Percentiles rank a stretch among this genome's conserved stretches.
Evolutionary conservation across 257 asterid genomes (phyloP).

Genomic region (Perilla frutescens): DNA sequence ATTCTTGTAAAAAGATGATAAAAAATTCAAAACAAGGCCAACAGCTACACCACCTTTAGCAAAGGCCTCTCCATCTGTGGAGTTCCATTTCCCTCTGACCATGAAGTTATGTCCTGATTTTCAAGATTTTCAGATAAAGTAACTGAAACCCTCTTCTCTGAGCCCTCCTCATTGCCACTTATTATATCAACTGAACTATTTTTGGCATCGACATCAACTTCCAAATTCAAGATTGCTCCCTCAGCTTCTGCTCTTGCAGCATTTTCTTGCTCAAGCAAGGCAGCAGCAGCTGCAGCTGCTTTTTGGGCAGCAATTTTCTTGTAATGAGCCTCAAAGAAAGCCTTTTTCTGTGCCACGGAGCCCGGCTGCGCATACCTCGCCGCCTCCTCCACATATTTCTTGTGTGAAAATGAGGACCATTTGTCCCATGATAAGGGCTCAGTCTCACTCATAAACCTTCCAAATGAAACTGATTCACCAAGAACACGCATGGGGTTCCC

Average conservation of each 20-base stretch:
- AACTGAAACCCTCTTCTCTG: conserved; percentile 35
- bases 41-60: conserved; percentile 54
- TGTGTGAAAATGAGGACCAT: conserved; percentile 86
- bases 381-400: conserved; percentile 88
- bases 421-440: conserved; percentile 84
- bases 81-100: conserved; percentile 62
- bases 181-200: neutral
- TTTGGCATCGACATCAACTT: conserved; percentile 23
- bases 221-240: conserved; percentile 21
- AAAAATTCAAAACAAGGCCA: neutral
- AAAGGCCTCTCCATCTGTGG: conserved; percentile 77
- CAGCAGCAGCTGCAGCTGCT: conserved; percentile 54
- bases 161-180: conserved; percentile 40
- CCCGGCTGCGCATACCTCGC: conserved; percentile 84
- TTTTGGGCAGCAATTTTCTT: conserved; percentile 85
- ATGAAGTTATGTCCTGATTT: conserved; percentile 50
- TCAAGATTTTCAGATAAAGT: conserved; percentile 38
- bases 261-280: conserved; percentile 64
- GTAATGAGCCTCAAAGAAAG: conserved; percentile 97
- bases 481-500: conserved; percentile 66
- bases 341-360: conserved; percentile 88
- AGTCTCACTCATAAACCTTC: conserved; percentile 69
- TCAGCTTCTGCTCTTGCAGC: conserved; percentile 41
- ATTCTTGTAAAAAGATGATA: neutral
- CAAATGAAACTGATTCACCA: conserved; percentile 82